Conservation (phyloP, 495 filamentous ascomycete genomes). For the Ascobolus immersus region DNA sequence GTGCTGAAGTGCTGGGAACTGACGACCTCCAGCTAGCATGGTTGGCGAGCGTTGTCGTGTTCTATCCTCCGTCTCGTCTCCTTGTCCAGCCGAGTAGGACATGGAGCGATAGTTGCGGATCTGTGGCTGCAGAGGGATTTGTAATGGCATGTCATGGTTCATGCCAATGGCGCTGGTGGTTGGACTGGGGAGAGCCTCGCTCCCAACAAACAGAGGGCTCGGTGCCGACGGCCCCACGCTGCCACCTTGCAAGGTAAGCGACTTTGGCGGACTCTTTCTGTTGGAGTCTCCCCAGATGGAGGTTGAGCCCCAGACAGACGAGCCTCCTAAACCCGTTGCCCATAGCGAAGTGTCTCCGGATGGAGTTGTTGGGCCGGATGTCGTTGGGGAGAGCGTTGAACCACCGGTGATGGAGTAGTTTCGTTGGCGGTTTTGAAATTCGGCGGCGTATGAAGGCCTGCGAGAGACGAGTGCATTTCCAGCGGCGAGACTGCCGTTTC, state of each 20-base stretch:
- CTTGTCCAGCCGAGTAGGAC: slow-evolving; percentile 90
- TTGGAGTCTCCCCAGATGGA: slow-evolving; percentile 17
- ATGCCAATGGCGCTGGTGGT: slow-evolving; percentile 26
- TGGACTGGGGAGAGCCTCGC: slow-evolving; percentile 29
- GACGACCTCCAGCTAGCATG: slow-evolving; percentile 28
- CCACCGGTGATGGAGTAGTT: slow-evolving; percentile 30
- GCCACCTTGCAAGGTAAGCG: slow-evolving; percentile 11
- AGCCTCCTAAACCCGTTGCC: slow-evolving; percentile 26
- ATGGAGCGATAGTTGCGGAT: slow-evolving; percentile 84
- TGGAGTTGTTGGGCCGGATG: slow-evolving; percentile 50
- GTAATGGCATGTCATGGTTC: slow-evolving; percentile 53
- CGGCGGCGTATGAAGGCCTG: slow-evolving; percentile 30
- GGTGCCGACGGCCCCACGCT: slow-evolving; percentile 15
- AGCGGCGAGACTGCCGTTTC: slow-evolving; percentile 20
- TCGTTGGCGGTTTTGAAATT: slow-evolving; percentile 35
- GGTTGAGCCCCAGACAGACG: slow-evolving; percentile 5
- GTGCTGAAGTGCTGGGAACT: slow-evolving; percentile 42
- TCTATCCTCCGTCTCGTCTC: slow-evolving; percentile 42
- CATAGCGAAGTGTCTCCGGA: slow-evolving; percentile 45
- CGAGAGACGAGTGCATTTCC: slow-evolving; percentile 23
- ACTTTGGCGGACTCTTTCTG: slow-evolving; percentile 16
- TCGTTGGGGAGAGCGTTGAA: slow-evolving; percentile 43
- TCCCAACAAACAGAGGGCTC: slow-evolving; percentile 15
- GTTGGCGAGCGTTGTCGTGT: slow-evolving; percentile 22
- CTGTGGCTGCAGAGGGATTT: slow-evolving; percentile 73